Conservation (phyloP, 1,284 basidiomycete species). For the Rhodotorula sp. region DNA sequence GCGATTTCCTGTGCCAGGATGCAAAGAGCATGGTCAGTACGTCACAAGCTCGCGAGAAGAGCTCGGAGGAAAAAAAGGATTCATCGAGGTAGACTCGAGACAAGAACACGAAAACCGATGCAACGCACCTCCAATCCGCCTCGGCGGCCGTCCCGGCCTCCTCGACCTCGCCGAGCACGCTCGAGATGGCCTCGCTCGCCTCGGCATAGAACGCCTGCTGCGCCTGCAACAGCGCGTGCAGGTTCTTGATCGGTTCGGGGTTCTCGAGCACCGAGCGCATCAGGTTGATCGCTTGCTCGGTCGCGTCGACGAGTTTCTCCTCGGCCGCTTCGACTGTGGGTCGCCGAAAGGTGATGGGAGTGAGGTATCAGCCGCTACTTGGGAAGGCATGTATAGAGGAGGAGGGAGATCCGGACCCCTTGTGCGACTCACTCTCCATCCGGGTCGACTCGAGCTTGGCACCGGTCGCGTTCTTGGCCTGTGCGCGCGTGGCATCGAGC, state of each 20-base stretch:
- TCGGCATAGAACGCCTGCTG: conserved; percentile 78
- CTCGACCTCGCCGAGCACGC: conserved; percentile 56
- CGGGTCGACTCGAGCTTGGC: conserved; percentile 81
- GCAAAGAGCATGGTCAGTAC: background rate
- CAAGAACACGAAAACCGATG: background rate
- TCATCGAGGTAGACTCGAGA: too few species aligned
- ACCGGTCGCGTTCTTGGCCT: conserved; percentile 68
- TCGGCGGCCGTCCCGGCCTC: conserved; percentile 84
- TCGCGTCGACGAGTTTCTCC: conserved; percentile 93
- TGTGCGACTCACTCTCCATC: conserved; percentile 41
- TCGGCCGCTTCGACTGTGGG: conserved; percentile 88
- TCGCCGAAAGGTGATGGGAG: background rate
- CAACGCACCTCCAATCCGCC: conserved; percentile 60
- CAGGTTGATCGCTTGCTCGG: conserved; percentile 92
- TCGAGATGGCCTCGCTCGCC: conserved; percentile 63
- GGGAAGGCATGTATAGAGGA: too few species aligned
- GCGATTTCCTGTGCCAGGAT: conserved; percentile 9
- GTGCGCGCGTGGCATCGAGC: conserved; percentile 48
- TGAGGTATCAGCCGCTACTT: background rate
- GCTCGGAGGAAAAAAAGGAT: too few species aligned
- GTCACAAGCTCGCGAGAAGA: too few species aligned
- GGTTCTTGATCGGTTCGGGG: conserved; percentile 90
- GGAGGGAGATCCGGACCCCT: too few species aligned
- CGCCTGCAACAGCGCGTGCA: conserved; percentile 88
- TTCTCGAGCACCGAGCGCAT: conserved; percentile 99